Base-by-base conservation (phyloP, 225 moss, liverwort and hornwort species). In the Takakia lepidozioides region DNA sequence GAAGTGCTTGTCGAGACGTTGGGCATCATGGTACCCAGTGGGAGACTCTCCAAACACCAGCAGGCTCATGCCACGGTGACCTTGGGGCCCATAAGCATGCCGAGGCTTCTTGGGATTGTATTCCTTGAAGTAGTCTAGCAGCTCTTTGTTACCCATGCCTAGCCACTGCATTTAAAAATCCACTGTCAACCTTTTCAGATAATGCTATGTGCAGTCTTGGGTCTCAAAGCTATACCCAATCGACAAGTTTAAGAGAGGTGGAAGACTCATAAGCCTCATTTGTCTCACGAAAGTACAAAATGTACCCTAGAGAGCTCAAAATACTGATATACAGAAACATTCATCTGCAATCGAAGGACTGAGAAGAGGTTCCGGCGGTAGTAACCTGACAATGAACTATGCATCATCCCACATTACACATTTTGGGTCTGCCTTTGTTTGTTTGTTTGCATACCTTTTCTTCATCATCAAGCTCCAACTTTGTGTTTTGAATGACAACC, bases 131-230 rank as follows among this genome's bases (percentile, higher is more conserved):
- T 86, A 53, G 48, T 95, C 95, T 54, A 90, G 49, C 23, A 95
- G 69, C 75, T 95, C 95, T 61, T 87, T 90, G 73, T 95, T 95
- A 19, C 95, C 95, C 95, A 95, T 95, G 48, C 93, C 93, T 60
- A 69, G 72, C 93, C 93, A 95, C 89, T 87, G 87, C 58, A 57
- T 19, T 48, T 7, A 26, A 46, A 52, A 36, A 44, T 29, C 25
- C 37, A n/a, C n/a, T n/a, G n/a, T n/a, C n/a, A n/a, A n/a, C n/a
- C n/a, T n/a, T n/a, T n/a, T n/a, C n/a, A n/a, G n/a, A n/a, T n/a
- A n/a, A n/a, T n/a, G n/a, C n/a, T n/a, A n/a, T n/a, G n/a, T n/a
- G n/a, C n/a, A n/a, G n/a, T n/a, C n/a, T n/a, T n/a, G n/a, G n/a
- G n/a, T n/a, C n/a, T n/a, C n/a, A n/a, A n/a, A n/a, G n/a, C n/a